Conservation (phyloP, 1,139 yeast genomes). For the Spencermartinsiella ligniputridi region DNA sequence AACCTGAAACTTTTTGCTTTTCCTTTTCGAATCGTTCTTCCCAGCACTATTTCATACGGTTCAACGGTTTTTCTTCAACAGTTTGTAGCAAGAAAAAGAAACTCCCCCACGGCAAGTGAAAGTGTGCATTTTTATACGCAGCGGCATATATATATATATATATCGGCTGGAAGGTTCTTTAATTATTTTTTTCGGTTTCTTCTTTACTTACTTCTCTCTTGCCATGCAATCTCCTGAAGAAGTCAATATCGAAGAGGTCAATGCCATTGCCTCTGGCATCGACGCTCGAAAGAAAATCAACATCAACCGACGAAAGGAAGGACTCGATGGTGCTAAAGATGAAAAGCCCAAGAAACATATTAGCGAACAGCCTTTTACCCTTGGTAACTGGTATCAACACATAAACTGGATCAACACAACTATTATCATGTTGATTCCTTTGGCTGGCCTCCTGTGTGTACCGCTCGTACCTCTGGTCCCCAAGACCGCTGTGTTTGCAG, state of each 20-base stretch:
- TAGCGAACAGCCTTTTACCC: conserved; percentile 89
- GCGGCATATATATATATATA: no score
- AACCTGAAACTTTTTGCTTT: no score
- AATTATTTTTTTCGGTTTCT: background rate
- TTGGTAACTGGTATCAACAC: conserved; percentile 77
- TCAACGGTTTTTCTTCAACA: no score
- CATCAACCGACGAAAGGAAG: conserved; percentile 23
- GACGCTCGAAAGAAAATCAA: conserved; percentile 56
- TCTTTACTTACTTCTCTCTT: conserved; percentile 4
- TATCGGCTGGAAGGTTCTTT: background rate
- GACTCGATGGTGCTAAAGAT: conserved; percentile 28
- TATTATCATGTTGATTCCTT: conserved; percentile 71
- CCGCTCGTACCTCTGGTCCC: conserved; percentile 51
- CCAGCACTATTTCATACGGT: no score
- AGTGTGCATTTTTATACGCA: no score
- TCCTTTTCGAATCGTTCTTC: no score
- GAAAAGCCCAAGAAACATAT: conserved; percentile 53
- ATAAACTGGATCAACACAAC: conserved; percentile 88
- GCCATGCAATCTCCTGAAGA: conserved; percentile 35
- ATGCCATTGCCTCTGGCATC: conserved; percentile 86
- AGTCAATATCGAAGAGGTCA: conserved; percentile 69
- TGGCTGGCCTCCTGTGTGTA: conserved; percentile 54
- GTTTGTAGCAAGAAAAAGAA: no score
- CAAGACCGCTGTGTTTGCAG: conserved; percentile 58
- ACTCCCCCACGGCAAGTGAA: no score